Percentiles rank a stretch among this genome's conserved stretches.
Conservation (phyloP, 306 rosid species). For the Benincasa hispida region DNA sequence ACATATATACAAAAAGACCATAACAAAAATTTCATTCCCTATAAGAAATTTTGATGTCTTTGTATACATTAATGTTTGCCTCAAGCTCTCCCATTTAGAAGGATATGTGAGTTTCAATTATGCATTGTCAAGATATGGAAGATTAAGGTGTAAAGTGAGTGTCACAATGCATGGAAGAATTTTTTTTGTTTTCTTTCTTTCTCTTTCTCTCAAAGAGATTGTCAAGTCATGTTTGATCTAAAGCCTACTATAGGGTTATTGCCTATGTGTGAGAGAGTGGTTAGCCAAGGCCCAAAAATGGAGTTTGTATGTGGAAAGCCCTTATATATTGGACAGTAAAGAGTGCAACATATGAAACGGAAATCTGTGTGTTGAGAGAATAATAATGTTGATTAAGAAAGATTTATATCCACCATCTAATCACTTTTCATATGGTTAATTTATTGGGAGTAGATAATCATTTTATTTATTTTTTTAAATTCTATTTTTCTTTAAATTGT, state of each 20-base stretch:
- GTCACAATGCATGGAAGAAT: neutral
- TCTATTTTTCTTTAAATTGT: too few species aligned
- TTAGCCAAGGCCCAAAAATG: neutral
- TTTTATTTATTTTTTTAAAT: too few species aligned
- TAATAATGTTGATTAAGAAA: neutral
- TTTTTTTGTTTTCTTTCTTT: neutral
- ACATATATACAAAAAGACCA: too few species aligned
- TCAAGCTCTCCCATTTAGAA: too few species aligned
- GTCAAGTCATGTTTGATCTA: neutral
- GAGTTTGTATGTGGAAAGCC: neutral
- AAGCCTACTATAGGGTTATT: neutral
- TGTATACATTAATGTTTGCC: too few species aligned
- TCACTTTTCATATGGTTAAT: neutral
- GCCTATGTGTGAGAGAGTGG: neutral
- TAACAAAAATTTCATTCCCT: too few species aligned
- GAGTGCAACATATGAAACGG: neutral
- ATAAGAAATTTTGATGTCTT: too few species aligned
- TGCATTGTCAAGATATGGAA: neutral
- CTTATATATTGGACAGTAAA: neutral
- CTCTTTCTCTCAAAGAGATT: neutral
- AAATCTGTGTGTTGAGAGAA: neutral
- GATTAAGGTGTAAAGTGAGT: neutral
- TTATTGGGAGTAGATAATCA: too few species aligned
- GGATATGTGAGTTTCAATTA: neutral
- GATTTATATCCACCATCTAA: neutral